Evolutionary conservation across 257 asterid species (phyloP), one percentile per base, ranked within the genome.

Genomic region (Sherardia arvensis): DNA sequence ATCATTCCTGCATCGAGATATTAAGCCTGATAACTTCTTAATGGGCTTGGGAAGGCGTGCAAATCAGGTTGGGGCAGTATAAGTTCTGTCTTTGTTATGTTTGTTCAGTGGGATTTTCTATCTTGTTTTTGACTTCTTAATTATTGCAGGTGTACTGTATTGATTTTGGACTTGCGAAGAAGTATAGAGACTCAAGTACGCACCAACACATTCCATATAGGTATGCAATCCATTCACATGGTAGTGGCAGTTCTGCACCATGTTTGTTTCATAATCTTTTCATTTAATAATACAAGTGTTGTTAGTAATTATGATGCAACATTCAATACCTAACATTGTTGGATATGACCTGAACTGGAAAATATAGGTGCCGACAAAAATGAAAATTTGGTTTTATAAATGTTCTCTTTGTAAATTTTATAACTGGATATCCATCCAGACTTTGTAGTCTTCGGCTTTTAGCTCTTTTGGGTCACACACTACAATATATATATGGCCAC

Each of bases 151-250:
- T 90, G 59, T 90, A 83, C 74, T 75, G 79, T 63, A 90, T 90
- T 54, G 97, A 90, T 76, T 87, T 90, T 79, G 97, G 97, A 55
- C 87, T 87, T 59, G 97, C 97, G 61, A 90, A 90, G 80, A 90
- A 83, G 80, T 90, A 85, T 68, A 80, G 94, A 55, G 97, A 90
- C 80, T 73, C 95, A 29, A 64, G 87, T 22, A 85, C 87, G 58
- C 96, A 87, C 78, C 91, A 77, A 62, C 97, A 90, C 73, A 90
- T 90, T 76, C 95, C 97, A 61, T 90, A 87, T 69, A 79, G 97
- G 97, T 87, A 45, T 48, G 80, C 36, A 54, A 47, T 60, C 21
- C 25, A 58, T 28, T 40, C 21, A 23, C 56, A 8, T 22, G 17
- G 36, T 65, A 7, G 34, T 38, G 28, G 8, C 17, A 20, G 4